Evolutionary conservation across 2,329 filamentous ascomycete genomes (phyloP), one percentile per base, ranked within the genome.

Genomic region (Aquanectria penicillioides): DNA sequence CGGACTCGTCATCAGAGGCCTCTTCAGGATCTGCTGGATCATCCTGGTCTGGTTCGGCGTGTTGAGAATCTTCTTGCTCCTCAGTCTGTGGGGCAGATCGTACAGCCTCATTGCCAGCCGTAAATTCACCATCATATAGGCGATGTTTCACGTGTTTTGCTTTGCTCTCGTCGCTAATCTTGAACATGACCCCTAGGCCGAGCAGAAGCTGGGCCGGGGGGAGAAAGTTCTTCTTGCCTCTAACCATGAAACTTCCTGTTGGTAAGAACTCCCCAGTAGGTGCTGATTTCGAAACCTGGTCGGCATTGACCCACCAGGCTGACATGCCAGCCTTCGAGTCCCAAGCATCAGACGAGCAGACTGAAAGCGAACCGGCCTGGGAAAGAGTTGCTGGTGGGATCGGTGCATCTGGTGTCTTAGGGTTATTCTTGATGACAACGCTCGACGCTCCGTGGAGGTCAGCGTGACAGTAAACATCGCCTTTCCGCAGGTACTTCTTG

Each of bases 241-340:
- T 85, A 43, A 97, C 83, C 75, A 89, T 86, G 73, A 99, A 97
- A 62, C 86, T 86, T 15, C 94, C 95, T 0, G 86, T 82, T 0
- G 88, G 85, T 6, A 99, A 77, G 67, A 92, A 94, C 65, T 96
- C 94, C 20, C 94, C 94, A 0, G 86, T 87, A 1, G 88, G 83
- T 0, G 90, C 89, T 28, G 88, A 92, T 77, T 98, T 98, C 9
- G 91, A 93, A 0, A 99, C 92, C 74, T 98, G 94, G 51, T 94
- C 89, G 2, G 92, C 90, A 61, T 89, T 88, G 0, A 96, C 94
- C 95, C 95, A 99, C 90, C 92, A 99, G 8, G 94, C 94, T 15
- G 91, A 90, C 91, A 98, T 97, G 13, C 93, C 87, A 8, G 94
- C 94, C 75, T 99, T 99, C 2, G 92, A 94, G 60, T 98, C 95